Evolutionary conservation across 2,329 filamentous ascomycete species (phyloP), one percentile per base, ranked within the genome.

Genomic region (Aspergillus costaricaensis): DNA sequence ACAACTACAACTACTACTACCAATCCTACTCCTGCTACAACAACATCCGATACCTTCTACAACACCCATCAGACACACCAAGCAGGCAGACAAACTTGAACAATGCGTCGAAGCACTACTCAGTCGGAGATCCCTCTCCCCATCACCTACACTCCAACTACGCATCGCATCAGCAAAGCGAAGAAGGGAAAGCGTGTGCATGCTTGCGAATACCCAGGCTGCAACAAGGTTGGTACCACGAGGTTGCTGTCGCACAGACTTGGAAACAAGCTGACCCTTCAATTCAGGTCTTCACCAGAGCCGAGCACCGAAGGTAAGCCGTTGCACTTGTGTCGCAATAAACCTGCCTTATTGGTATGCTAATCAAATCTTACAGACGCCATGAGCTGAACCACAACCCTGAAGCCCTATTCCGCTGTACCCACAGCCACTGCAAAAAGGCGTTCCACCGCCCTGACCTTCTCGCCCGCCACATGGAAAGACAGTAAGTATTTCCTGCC

Each of bases 181-280:
- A 82, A 81, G 72, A 82, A 82, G 68, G 80, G 80, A 30, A 82
- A 82, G 68, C 77, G 79, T 55, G 80, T 82, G 14, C 80, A 82
- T 65, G 75, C 75, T 8, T 82, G 80, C 65, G 74, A 80, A 59
- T 80, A 72, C 61, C 77, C 78, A 15, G 79, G 80, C 41, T 82
- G 80, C 66, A 74, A 73, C 62, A 82, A 82, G 75, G 79, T 81
- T 63, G 61, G 76, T 67, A 49, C 23, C 48, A 32, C 25, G 15
- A 47, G 57, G 10, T 23, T 12, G 41, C 59, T 49, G 61, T 51
- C 30, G 58, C 27, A 38, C 4, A 19, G n/a, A 12, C 12, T 8
- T 47, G 43, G 30, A 19, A 55, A 38, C 19, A 60, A 56, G 66
- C 27, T 59, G 36, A 60, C 58, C 59, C 63, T 55, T 59, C 43